Evolutionary conservation across 2,329 filamentous ascomycete genomes (phyloP).

Genomic region (Aureobasidium sp.): DNA sequence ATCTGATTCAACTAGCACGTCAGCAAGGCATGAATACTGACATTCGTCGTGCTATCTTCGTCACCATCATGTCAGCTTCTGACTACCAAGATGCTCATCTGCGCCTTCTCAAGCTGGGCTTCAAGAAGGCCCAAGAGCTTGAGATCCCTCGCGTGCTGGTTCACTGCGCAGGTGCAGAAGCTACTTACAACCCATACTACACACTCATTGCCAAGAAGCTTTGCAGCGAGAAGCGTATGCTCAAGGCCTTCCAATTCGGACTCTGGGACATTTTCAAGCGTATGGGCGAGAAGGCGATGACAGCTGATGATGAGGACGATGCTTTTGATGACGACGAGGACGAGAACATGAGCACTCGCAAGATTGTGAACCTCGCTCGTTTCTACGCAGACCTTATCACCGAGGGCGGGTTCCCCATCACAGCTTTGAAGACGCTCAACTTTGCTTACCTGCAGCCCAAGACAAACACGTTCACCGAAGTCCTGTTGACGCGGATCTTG

Average conservation of each 20-base stretch:
- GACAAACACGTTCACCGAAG: constrained; percentile 70
- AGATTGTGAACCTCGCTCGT: constrained; percentile 61
- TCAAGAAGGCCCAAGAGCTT: constrained; percentile 78
- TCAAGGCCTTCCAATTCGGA: constrained; percentile 79
- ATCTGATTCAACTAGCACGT: constrained; percentile 66
- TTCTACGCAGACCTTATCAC: constrained; percentile 58
- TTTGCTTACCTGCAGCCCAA: constrained; percentile 70
- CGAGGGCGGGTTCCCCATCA: constrained; percentile 52
- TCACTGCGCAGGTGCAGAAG: constrained; percentile 77
- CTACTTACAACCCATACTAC: constrained; percentile 88
- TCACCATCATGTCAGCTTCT: constrained; percentile 76
- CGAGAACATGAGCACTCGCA: constrained; percentile 46
- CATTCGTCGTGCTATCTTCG: constrained; percentile 83
- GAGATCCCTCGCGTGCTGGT: constrained; percentile 85
- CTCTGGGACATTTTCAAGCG: constrained; percentile 80
- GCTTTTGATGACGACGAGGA: constrained; percentile 43
- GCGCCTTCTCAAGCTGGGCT: constrained; percentile 69
- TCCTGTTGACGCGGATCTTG: constrained; percentile 70
- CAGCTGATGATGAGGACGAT: constrained; percentile 48
- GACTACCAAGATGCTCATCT: constrained; percentile 79
- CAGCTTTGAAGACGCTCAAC: constrained; percentile 61
- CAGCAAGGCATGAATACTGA: constrained; percentile 83
- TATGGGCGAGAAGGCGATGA: constrained; percentile 67
- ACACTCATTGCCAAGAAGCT: constrained; percentile 73
- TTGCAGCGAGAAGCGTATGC: constrained; percentile 58